Conservation (phyloP, 164 flowering plant genomes). For the Dillenia turbinata region DNA sequence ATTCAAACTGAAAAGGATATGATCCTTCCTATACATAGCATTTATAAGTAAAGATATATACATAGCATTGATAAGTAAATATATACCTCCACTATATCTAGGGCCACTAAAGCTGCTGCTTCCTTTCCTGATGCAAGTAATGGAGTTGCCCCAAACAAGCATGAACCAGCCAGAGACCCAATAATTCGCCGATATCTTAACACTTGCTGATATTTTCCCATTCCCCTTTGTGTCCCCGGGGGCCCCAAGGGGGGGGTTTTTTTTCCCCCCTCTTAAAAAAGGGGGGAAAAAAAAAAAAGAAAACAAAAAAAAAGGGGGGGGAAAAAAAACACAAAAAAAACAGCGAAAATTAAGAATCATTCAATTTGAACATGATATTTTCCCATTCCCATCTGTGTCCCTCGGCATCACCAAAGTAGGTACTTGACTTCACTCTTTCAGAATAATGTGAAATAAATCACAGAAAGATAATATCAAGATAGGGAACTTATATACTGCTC, state of each 20-base stretch:
- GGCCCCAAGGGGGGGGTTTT: no score
- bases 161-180: conserved; percentile 75
- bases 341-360: conserved; percentile 51
- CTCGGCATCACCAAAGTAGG: conserved; percentile 10
- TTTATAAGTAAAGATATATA: no score
- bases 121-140: conserved; percentile 65
- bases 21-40: no score
- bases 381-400: conserved; percentile 50
- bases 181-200: conserved; percentile 71
- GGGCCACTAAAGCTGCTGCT: conserved; percentile 56
- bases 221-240: no score
- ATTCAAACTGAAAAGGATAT: no score
- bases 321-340: no score
- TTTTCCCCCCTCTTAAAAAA: no score
- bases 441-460: neutral
- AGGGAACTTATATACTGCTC: neutral
- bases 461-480: neutral
- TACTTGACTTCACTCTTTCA: conserved; percentile 3
- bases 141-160: conserved; percentile 67
- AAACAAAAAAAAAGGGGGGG: no score
- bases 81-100: conserved; percentile 81
- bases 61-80: neutral
- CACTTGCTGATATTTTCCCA: no score
- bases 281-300: no score
- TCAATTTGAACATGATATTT: conserved; percentile 46